A percentile compares a stretch with the other conserved stretches of the same genome.
Evolutionary conservation across 352 stramenopile genomes (phyloP).

Genomic region (Phytophthora macrochlamydospora): DNA sequence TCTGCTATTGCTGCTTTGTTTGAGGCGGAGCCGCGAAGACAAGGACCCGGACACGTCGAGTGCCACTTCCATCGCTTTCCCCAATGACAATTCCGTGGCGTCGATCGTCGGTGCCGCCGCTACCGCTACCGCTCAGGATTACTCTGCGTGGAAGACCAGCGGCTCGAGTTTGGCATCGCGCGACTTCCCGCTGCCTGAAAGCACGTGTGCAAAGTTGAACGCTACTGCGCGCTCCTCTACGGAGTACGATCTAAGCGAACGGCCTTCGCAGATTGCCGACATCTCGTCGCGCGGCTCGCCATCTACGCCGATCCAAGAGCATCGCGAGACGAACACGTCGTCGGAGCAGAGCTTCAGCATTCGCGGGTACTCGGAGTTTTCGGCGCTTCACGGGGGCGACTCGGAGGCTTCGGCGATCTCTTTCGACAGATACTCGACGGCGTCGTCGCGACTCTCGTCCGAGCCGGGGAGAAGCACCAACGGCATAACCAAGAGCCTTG

Average conservation of each 20-base stretch:
- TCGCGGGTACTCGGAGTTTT: slow-evolving; percentile 33
- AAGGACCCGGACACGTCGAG: slow-evolving; percentile 14
- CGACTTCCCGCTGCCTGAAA: slow-evolving; percentile 26
- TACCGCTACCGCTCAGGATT: slow-evolving; percentile 13
- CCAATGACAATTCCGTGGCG: slow-evolving; percentile 6
- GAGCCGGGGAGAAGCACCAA: slow-evolving; percentile 26
- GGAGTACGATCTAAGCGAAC: slow-evolving; percentile 28
- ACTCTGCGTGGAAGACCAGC: slow-evolving; percentile 29
- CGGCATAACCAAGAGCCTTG: slow-evolving; percentile 19
- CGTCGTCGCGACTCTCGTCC: slow-evolving; percentile 30
- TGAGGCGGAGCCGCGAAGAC: slow-evolving; percentile 13
- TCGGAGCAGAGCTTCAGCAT: slow-evolving; percentile 34
- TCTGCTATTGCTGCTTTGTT: slow-evolving; percentile 35
- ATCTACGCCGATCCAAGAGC: slow-evolving; percentile 1
- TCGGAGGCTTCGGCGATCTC: slow-evolving; percentile 19
- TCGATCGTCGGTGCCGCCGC: slow-evolving; percentile 2
- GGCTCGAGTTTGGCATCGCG: slow-evolving; percentile 25
- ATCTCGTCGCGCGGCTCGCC: slow-evolving; percentile 6
- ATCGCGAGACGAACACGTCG: slow-evolving; percentile 28
- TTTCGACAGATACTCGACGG: slow-evolving; percentile 27
- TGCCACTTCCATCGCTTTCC: slow-evolving; percentile 15
- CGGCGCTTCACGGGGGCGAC: slow-evolving; percentile 19
- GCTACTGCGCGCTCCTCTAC: slow-evolving; percentile 22
- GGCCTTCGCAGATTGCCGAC: slow-evolving; percentile 24
- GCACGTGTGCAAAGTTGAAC: slow-evolving; percentile 26